Base-by-base conservation (phyloP, 75 land plant genomes). In the Sequoia sempervirens region DNA sequence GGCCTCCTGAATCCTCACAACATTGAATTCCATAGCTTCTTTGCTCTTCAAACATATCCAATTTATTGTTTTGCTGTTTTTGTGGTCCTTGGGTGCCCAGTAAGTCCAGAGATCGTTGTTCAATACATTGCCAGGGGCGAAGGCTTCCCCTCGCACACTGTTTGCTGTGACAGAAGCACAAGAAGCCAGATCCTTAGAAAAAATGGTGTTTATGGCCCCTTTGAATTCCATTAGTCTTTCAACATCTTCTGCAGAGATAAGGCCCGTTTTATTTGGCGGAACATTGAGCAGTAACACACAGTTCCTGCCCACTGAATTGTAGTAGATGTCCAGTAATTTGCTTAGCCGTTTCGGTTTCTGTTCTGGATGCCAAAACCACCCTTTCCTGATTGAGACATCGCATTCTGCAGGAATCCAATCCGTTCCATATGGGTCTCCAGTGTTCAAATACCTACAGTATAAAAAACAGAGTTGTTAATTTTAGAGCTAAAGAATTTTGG, bases 381-480 rank as follows among this genome's bases (percentile, higher is more conserved):
- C 99, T 0, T 75, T 54, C 23, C 99, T 82, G 80, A 97, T 94
- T 14, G 99, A 97, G 5, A 97, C 97, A 70, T 97, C 98, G 69
- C 99, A 97, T 82, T 97, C 99, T 40, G 97, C 82, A 23, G 98
- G 99, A 72, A 95, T 85, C 99, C 99, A 97, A 84, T 97, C 93
- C 0, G 86, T 84, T 37, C 99, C 99, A 53, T 80, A 37, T n/a
- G 87, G 86, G 70, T 97, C 99, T 0, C 99, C 99, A 11, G 79
- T 87, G 82, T 91, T 91, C 66, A 96, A 76, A 45, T 95, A 97
- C 43, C 96, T 96, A 90, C 68, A 82, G 11, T n/a, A 14, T 28
- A 47, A n/a, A 38, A 28, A n/a, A 30, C 7, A 10, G 50, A n/a
- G 32, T 28, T 28, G 0, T n/a, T n/a, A 4, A n/a, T n/a, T 66